Base-by-base conservation (phyloP, 2,329 filamentous ascomycete genomes). In the Fragosphaeria purpurea region DNA sequence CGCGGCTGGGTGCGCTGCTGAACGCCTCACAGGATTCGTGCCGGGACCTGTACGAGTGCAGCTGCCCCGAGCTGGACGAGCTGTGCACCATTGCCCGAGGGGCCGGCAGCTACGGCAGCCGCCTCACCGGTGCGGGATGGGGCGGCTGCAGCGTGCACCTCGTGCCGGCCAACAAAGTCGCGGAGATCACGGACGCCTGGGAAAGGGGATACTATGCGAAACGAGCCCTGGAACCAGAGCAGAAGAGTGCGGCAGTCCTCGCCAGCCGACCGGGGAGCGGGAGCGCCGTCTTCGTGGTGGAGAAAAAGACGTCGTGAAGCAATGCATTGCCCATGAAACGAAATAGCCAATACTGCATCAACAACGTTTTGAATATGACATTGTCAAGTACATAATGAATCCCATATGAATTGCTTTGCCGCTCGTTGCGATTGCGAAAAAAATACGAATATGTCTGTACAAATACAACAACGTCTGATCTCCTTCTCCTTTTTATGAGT, bases 111-210 rank as follows among this genome's bases (percentile, higher is more conserved):
- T 89, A 88, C 63, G 93, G 91, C 33, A 89, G 86, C 59, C 75
- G 91, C 32, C 70, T 96, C 59, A 97, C 91, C 0, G 93, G 93
- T 40, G 93, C 93, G 1, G 93, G 93, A 4, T 98, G 93, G 93
- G 93, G 93, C 55, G 93, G 93, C 3, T 97, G 93, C 70, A 93
- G 82, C 54, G 91, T 98, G 52, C 93, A 98, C 70, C 76, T 98
- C 51, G 85, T 97, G 48, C 86, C 91, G 0, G 86, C 82, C 52
- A 79, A 88, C 61, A 91, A 85, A 67, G 85, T 96, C 0, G 82
- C 84, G 5, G 79, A 72, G 32, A 86, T 98, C 30, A 88, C 79
- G 65, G 74, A 79, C 60, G 87, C 87, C 5, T 82, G 93, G 77
- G 80, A 86, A 60, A 76, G 77, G 55, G 82, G 89, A 63, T 98